Base-by-base conservation (phyloP, 2,329 filamentous ascomycete genomes). In the Colletotrichum siamense region DNA sequence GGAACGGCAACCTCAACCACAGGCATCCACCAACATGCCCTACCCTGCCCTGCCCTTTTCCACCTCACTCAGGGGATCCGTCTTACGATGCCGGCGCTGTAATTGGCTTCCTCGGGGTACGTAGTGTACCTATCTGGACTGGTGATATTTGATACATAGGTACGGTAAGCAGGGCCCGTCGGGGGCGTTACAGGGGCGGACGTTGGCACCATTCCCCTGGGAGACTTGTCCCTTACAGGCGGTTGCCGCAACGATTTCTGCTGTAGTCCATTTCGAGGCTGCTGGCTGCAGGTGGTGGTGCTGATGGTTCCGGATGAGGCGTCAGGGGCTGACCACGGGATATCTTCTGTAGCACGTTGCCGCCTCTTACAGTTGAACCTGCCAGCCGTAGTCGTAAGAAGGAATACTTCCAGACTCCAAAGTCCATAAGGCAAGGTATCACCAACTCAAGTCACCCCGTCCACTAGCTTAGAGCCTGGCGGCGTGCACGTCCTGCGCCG, bases 181-280 rank as follows among this genome's bases (percentile, higher is more conserved):
- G 55, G 64, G 55, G 64, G 39, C 64, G 73, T 69, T 64, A 69
- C 70, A 73, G 70, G 63, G 73, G 70, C 57, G 24, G 32, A 65
- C 64, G 64, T 76, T 73, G 70, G 34, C 39, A 57, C 70, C 64
- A 30, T 22, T 64, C 57, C 57, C 70, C 59, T 64, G n/a, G 64
- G 55, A 69, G 52, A 55, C 44, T 65, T 36, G 15, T 32, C 68
- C 73, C 70, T 76, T 69, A 69, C 73, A 69, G 69, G 63, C 57
- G 55, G 73, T 76, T 73, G 73, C 73, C 73, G 70, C 57, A 73
- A 73, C 70, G 26, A 73, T 73, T 67, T 52, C n/a, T 52, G 44
- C 44, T 26, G 30, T 36, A 39, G 61, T 61, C 39, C 49, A n/a
- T 59, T 68, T 57, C 30, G 13, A 15, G 13, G 28, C 63, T 28